Evolutionary conservation across 2,329 filamentous ascomycete species (phyloP), one percentile per base, ranked within the genome.

Genomic region (Fusarium praegraminearum): DNA sequence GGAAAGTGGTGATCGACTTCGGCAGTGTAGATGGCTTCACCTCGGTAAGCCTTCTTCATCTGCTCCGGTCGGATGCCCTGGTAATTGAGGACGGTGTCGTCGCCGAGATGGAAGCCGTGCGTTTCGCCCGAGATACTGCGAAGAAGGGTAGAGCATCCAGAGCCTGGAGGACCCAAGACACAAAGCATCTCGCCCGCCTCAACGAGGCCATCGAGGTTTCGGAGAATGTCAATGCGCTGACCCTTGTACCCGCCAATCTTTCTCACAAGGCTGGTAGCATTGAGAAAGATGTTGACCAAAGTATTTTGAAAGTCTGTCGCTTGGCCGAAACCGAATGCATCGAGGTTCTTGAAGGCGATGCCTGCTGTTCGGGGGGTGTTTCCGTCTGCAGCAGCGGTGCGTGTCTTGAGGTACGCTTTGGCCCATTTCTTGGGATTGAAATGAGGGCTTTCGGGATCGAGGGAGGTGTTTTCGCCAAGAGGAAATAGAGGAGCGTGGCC

Each of bases 1-100:
- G 91, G 90, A 73, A 93, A 93, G 78, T 93, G 91, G 4, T 90
- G 89, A 76, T 95, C 93, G 26, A 92, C 90, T 78, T 94, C 92
- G 45, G 91, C 91, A 0, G 91, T 93, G 80, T 94, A 95, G 75
- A 94, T 93, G 52, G 91, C 91, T 79, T 95, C 92, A 55, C 93
- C 92, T 22, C 90, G 87, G 80, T 93, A 93, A 51, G 86, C 83
- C 6, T 86, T 87, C 78, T 91, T 87, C 91, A 95, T 94, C 75
- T 92, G 86, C 72, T 91, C 80, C 44, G 91, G 85, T 2, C 86
- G 82, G 70, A 92, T 85, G 63, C 89, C 68, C 33, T 73, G 91
- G 75, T 95, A 96, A 80, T 95, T 94, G 75, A 96, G 86, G 61
- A 91, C 86, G 0, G 91, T 89, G 12, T 83, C 80, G 11, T 89